phyloP scores from a whole-genome alignment of 2,329 filamentous ascomycete species.

The Aspergillus sojae region DNA sequence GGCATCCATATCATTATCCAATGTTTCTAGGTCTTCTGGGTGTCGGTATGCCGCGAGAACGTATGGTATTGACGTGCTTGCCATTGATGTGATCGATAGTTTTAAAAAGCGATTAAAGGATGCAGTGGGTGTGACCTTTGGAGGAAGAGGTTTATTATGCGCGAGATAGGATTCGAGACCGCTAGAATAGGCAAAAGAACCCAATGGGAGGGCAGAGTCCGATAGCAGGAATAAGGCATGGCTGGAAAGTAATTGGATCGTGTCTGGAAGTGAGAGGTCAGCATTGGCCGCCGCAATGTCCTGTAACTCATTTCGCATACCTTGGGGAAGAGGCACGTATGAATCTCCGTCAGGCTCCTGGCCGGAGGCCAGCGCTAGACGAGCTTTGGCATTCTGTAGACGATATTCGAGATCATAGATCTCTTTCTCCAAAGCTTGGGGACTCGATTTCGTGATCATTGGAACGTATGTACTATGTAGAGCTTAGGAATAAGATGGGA shows the following conservation, averaged over 20 bases:
- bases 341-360: slow-evolving; percentile 7
- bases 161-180: slow-evolving; percentile 67
- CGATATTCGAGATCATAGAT: slow-evolving; percentile 53
- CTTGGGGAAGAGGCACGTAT: slow-evolving; percentile 13
- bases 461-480: slow-evolving; percentile 2
- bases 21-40: slow-evolving; percentile 51
- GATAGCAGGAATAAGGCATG: slow-evolving; percentile 64
- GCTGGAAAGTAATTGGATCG: slow-evolving; percentile 29
- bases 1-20: slow-evolving; percentile 67
- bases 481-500: neutral
- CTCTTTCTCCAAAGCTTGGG: slow-evolving; percentile 35
- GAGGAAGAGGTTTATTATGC: slow-evolving; percentile 51
- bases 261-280: slow-evolving; percentile 3
- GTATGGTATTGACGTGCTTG: slow-evolving; percentile 63
- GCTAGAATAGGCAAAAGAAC: slow-evolving; percentile 67
- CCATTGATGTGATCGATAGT: slow-evolving; percentile 59
- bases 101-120: slow-evolving; percentile 60
- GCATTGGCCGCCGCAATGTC: neutral
- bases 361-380: slow-evolving; percentile 34
- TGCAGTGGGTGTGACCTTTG: slow-evolving; percentile 31
- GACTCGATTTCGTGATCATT: slow-evolving; percentile 26
- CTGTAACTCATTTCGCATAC: slow-evolving; percentile 1
- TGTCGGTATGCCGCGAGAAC: slow-evolving; percentile 58
- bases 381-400: slow-evolving; percentile 49
- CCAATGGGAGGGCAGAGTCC: slow-evolving; percentile 65